Base-by-base conservation (phyloP, 2,329 filamentous ascomycete genomes). In the Stachybotrys chartarum region DNA sequence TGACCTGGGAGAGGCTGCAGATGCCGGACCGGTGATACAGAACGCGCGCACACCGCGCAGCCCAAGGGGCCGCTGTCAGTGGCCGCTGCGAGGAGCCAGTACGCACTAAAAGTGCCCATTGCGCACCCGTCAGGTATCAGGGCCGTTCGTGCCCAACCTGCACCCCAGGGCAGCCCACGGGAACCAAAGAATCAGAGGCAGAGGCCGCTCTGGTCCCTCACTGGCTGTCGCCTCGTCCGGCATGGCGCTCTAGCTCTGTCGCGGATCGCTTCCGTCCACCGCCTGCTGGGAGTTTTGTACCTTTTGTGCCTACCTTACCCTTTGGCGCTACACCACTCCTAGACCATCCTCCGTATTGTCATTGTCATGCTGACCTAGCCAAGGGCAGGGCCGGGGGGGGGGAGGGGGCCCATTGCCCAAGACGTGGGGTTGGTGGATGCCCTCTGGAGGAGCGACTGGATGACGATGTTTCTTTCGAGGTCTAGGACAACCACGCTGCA, bases 61-160 rank as follows among this genome's bases (percentile, higher is more conserved):
- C 35, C 35, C 24, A 24, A 42, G 14, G 35, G 35, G 35, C 35
- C 35, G 35, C 14, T 42, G 35, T 42, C 35, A 24, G 24, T 24
- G 24, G 24, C 24, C 24, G 24, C 24, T 24, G 24, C 24, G 24
- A 24, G 35, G 14, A 14, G 35, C 35, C 35, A 3, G 14, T 42
- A 14, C 10, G 14, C 14, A 14, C 10, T 42, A 42, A 10, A 42
- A 42, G 35, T 42, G 45, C 45, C 45, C 6, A 46, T 52, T 50
- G 55, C n/a, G 51, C 39, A 17, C 53, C 10, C 47, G 48, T 50
- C 39, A 52, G 48, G 54, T 58, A 56, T 56, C 32, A 54, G 58
- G 54, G 57, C 50, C 54, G 35, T 54, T 60, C 56, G 35, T 61
- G 60, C 58, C 58, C 57, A 60, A 60, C 57, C 59, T 55, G 44